These are phyloP conservation scores for Scenedesmus sp. DNA, from an alignment of 163 green algal species.

Conservation along the genomic window DNA sequence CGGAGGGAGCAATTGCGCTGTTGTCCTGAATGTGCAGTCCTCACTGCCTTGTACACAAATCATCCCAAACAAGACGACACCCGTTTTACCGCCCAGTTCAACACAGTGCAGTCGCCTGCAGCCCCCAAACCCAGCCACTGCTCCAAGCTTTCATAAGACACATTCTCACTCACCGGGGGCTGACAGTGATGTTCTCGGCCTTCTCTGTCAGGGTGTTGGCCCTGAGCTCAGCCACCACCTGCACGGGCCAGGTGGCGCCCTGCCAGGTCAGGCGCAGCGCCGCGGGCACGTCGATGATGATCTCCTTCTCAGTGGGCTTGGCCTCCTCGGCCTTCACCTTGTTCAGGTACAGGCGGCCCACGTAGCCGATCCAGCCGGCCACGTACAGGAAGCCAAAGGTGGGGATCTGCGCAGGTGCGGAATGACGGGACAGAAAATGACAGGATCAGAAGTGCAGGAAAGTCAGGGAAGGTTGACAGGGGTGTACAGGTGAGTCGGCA, in stretches of 20 bases:
- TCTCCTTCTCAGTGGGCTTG: conserved; percentile 97
- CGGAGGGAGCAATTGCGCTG: no score
- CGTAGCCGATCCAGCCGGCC: conserved; percentile 96
- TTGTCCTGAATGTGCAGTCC: no score
- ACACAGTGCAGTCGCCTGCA: background rate
- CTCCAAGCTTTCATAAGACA: background rate
- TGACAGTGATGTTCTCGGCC: conserved; percentile 97
- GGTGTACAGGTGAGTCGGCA: background rate
- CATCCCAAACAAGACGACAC: background rate
- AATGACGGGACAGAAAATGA: background rate
- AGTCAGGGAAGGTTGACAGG: background rate
- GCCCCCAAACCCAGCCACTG: background rate
- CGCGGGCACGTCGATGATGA: conserved; percentile 98
- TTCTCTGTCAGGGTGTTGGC: conserved; percentile 89
- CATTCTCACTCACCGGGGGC: conserved; percentile 72
- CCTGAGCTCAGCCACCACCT: conserved; percentile 84
- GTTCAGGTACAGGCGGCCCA: conserved; percentile 94
- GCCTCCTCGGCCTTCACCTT: conserved; percentile 54
- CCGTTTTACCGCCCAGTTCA: background rate
- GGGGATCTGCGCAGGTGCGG: conserved; percentile 80
- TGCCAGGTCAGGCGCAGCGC: conserved; percentile 82
- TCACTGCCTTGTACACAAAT: background rate
- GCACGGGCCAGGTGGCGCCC: conserved; percentile 90
- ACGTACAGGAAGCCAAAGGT: conserved; percentile 99
- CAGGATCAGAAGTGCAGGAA: background rate